Evolutionary conservation across 306 rosid species (phyloP), one percentile per base, ranked within the genome.

Genomic region (Gleditsia sinensis): DNA sequence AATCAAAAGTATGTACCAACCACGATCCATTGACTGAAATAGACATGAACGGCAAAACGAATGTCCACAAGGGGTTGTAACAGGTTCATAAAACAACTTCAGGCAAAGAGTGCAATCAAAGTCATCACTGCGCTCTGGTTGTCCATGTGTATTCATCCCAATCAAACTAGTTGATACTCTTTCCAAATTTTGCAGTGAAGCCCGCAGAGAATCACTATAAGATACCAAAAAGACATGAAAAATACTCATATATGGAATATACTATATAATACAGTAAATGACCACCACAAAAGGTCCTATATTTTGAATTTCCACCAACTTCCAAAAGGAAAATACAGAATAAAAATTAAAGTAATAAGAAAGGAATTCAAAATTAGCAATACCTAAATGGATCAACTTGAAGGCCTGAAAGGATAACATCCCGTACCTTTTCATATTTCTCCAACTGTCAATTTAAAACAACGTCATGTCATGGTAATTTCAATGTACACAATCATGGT

Each of bases 31-130:
- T 32, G 98, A 77, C 86, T 88, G 99, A 85, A 92, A 90, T 45
- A 95, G 80, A 75, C 98, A 95, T 53, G 98, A 86, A 11, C 89
- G 99, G 85, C 98, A 95, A 81, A 95, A 95, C 9, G 98, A 88
- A 85, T 95, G 99, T 54, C 99, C 99, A 81, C 99, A 95, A 75
- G 99, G 97, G 58, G 98, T 92, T 76, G 99, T 95, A 50, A 95
- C 81, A 69, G 99, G 98, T 80, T 88, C 94, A 50, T 86, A 92
- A 23, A 90, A 78, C 68, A 92, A 87, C 84, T 95, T 95, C 80
- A 92, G 80, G 82, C 99, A 95, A 68, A 95, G 77, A 28, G 96
- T 92, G 83, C 99, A 92, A 86, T 95, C 92, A 75, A 87, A 92
- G 56, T 95, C 99, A 79, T 90, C 97, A 74, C 77, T 88, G 6